Conservation (phyloP, 2,329 filamentous ascomycete genomes). For the Thelonectria olida region DNA sequence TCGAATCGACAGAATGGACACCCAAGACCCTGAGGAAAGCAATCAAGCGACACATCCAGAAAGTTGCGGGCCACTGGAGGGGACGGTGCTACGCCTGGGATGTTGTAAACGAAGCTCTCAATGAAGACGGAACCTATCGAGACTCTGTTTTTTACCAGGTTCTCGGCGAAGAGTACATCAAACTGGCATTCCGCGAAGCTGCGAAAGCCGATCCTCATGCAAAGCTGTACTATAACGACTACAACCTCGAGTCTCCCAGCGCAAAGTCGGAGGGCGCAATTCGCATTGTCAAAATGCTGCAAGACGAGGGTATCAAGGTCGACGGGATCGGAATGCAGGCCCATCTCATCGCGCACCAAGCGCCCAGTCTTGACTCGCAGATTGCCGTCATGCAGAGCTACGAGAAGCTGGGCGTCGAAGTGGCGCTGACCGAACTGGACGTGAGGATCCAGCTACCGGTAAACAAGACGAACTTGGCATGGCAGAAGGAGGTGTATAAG, state of each 20-base stretch:
- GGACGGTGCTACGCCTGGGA: constrained; percentile 62
- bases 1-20: constrained; percentile 49
- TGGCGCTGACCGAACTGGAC: constrained; percentile 63
- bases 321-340: constrained; percentile 62
- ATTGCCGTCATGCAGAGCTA: constrained; percentile 2
- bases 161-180: constrained; percentile 60
- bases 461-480: constrained; percentile 4
- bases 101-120: constrained; percentile 63
- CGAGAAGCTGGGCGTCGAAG: constrained; percentile 24
- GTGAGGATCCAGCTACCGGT: constrained; percentile 38
- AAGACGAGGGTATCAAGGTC: constrained; percentile 53
- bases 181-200: constrained; percentile 58
- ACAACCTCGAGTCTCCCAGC: constrained; percentile 56
- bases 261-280: constrained; percentile 46
- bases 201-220: constrained; percentile 55
- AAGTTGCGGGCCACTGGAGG: constrained; percentile 54
- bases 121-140: constrained; percentile 59
- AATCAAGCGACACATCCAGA: constrained; percentile 62
- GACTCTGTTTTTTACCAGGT: constrained; percentile 56
- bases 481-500: constrained; percentile 2
- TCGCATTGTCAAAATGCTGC: constrained; percentile 44
- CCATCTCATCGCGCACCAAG: constrained; percentile 55
- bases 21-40: constrained; percentile 60
- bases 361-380: constrained; percentile 40
- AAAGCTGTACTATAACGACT: constrained; percentile 65